phyloP scores from a whole-genome alignment of 2,329 filamentous ascomycete genomes.

The Rhynchosporium graminicola region DNA sequence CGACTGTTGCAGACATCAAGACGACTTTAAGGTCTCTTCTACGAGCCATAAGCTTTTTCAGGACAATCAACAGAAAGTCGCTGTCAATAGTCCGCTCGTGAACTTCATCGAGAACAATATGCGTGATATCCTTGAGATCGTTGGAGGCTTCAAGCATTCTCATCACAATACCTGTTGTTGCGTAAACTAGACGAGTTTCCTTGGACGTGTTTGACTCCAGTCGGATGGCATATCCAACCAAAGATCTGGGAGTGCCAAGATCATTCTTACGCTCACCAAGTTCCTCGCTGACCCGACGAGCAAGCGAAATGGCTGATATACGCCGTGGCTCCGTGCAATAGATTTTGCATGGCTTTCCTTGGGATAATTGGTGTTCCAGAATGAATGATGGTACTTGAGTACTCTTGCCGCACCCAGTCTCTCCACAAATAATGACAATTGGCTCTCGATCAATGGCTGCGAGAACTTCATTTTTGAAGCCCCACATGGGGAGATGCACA shows the following conservation, averaged over 20 bases:
- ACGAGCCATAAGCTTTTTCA: constrained; percentile 76
- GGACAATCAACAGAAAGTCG: constrained; percentile 90
- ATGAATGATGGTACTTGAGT: constrained; percentile 96
- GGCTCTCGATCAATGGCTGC: constrained; percentile 76
- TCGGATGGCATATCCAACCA: constrained; percentile 93
- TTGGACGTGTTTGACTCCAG: constrained; percentile 83
- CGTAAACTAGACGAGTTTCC: constrained; percentile 84
- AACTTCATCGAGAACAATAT: constrained; percentile 95
- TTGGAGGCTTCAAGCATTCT: constrained; percentile 92
- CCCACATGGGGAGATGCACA: constrained; percentile 85
- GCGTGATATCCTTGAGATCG: constrained; percentile 85
- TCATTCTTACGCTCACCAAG: constrained; percentile 83
- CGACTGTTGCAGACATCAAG: constrained; percentile 96
- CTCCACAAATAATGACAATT: constrained; percentile 90
- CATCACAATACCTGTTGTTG: constrained; percentile 91
- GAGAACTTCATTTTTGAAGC: constrained; percentile 77
- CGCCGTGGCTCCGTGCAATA: constrained; percentile 94
- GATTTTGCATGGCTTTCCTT: constrained; percentile 82
- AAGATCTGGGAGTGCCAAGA: constrained; percentile 76
- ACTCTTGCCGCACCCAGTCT: constrained; percentile 96
- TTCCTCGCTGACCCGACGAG: constrained; percentile 90
- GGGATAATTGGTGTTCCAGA: constrained; percentile 81
- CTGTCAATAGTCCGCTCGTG: constrained; percentile 96
- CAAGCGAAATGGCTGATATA: constrained; percentile 94
- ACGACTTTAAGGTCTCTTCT: constrained; percentile 85